Evolutionary conservation across 164 flowering plant genomes (phyloP).

Genomic region (Stephania cephalantha): DNA sequence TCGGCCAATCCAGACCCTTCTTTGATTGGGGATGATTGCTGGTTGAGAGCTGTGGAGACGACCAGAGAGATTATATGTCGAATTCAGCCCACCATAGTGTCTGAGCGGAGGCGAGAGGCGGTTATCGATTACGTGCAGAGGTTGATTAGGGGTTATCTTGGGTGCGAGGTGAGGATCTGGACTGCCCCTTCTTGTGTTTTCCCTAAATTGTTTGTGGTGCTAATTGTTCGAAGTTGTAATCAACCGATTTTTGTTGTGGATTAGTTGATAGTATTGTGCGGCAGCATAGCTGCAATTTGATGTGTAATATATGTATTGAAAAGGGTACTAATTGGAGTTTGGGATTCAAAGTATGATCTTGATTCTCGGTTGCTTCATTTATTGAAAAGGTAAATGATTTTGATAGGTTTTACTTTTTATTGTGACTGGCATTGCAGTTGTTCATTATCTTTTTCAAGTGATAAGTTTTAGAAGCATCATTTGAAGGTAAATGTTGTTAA

Average conservation of each 20-base stretch:
- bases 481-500: not conserved
- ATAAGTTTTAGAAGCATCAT: not conserved
- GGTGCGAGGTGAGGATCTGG: constrained; percentile 50
- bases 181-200: not conserved
- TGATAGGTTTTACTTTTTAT: not conserved
- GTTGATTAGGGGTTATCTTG: constrained; percentile 36
- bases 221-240: not conserved
- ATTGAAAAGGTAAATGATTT: not conserved
- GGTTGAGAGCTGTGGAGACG: constrained; percentile 30
- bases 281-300: not conserved
- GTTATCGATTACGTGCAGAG: constrained; percentile 68
- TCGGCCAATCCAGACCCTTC: constrained; percentile 16
- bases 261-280: not conserved
- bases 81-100: constrained; percentile 28
- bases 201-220: not conserved
- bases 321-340: not conserved
- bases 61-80: constrained; percentile 18
- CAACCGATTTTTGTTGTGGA: not conserved
- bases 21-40: constrained; percentile 23
- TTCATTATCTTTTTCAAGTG: not conserved
- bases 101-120: constrained; percentile 50
- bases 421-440: not conserved
- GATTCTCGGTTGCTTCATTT: not conserved
- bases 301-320: not conserved
- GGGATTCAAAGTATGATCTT: not conserved